Percentiles rank a stretch among this genome's conserved stretches.
These are phyloP conservation scores for Epicoccum nigrum DNA, from an alignment of 2,329 filamentous ascomycete genomes.

Conservation along the genomic window DNA sequence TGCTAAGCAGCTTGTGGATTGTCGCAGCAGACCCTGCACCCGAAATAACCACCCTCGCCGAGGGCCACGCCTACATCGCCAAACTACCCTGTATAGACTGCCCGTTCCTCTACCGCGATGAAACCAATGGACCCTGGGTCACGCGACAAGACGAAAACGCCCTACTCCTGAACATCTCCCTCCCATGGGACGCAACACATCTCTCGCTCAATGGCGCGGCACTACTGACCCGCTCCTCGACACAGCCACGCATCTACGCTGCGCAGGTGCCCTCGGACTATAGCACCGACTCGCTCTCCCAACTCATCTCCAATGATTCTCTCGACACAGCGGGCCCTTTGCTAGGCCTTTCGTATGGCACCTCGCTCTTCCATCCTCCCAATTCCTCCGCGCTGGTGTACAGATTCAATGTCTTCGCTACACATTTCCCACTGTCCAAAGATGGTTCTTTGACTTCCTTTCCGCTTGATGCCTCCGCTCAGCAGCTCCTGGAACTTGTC, in stretches of 20 bases:
- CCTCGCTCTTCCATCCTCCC: slow-evolving; percentile 29
- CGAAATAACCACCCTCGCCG: slow-evolving; percentile 38
- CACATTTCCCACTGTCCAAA: slow-evolving; percentile 26
- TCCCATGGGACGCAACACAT: slow-evolving; percentile 34
- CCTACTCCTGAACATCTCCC: slow-evolving; percentile 40
- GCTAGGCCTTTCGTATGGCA: slow-evolving; percentile 40
- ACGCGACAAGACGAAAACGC: slow-evolving; percentile 36
- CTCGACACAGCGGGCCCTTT: slow-evolving; percentile 25
- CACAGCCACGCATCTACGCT: slow-evolving; percentile 36
- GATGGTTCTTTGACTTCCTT: slow-evolving; percentile 18
- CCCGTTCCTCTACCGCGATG: slow-evolving; percentile 42
- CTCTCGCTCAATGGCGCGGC: slow-evolving; percentile 36
- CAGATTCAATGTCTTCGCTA: slow-evolving; percentile 39
- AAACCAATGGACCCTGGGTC: slow-evolving; percentile 35
- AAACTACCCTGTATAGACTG: slow-evolving; percentile 43
- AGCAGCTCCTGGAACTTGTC: slow-evolving; percentile 39
- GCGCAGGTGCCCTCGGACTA: slow-evolving; percentile 35
- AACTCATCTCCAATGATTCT: slow-evolving; percentile 20
- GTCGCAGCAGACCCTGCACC: slow-evolving; percentile 31
- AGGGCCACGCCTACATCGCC: slow-evolving; percentile 42
- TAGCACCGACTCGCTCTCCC: slow-evolving; percentile 4
- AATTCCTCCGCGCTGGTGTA: slow-evolving; percentile 30
- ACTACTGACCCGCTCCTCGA: slow-evolving; percentile 25
- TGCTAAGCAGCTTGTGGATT: slow-evolving; percentile 5
- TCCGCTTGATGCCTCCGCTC: slow-evolving; percentile 23